These are phyloP conservation scores for Forsythia viridissima DNA, from an alignment of 257 asterid species.

Conservation along the genomic window DNA sequence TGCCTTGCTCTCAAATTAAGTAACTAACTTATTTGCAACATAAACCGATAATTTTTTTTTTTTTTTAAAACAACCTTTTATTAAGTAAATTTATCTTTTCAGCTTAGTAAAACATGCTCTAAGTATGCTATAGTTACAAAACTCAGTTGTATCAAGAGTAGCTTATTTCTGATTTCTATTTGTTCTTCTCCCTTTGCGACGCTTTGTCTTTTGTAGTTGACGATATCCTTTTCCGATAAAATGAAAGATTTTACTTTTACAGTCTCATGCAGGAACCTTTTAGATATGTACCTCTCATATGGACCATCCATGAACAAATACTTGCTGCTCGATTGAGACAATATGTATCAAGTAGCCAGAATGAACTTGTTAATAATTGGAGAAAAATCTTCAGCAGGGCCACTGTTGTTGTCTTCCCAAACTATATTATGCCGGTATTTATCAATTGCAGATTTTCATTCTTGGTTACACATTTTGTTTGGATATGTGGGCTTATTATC, in stretches of 20 bases:
- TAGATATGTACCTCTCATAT: slow-evolving; percentile 69
- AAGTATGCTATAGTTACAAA: background rate
- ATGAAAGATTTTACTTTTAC: slow-evolving; percentile 61
- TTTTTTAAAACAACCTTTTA: background rate
- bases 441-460: background rate
- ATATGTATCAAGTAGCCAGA: slow-evolving; percentile 57
- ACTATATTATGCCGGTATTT: slow-evolving; percentile 80
- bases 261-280: slow-evolving; percentile 99
- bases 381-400: slow-evolving; percentile 77
- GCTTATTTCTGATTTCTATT: background rate
- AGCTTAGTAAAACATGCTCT: background rate
- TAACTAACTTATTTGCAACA: background rate
- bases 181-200: background rate
- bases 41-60: background rate
- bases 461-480: background rate
- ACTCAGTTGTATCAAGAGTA: background rate
- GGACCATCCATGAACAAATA: slow-evolving; percentile 85
- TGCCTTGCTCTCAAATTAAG: background rate
- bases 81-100: background rate
- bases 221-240: slow-evolving; percentile 24
- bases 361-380: slow-evolving; percentile 66
- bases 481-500: background rate
- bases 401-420: slow-evolving; percentile 79
- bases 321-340: slow-evolving; percentile 66
- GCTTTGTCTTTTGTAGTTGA: slow-evolving; percentile 2